phyloP scores from a whole-genome alignment of 2,329 filamentous ascomycete species.

The Allantophomopsis lycopodina region DNA sequence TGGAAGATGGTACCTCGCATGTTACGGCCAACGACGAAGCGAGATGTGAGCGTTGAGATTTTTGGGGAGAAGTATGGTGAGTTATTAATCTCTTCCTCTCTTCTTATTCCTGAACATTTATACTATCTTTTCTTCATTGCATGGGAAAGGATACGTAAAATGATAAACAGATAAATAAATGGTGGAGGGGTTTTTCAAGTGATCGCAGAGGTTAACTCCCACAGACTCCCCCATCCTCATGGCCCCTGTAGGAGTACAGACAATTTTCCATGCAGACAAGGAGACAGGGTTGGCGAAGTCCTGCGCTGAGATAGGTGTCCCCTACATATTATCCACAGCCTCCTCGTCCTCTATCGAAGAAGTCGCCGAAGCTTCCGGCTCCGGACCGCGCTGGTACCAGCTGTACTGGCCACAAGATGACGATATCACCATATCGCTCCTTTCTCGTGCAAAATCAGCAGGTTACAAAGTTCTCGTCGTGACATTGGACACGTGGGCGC shows the following conservation, averaged over 20 bases:
- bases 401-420: constrained; percentile 59
- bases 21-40: constrained; percentile 40
- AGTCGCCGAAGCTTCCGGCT: constrained; percentile 41
- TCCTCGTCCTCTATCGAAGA: constrained; percentile 50
- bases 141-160: too few relatives aligned
- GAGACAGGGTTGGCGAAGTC: constrained; percentile 52
- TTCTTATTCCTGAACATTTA: neutral
- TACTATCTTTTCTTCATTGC: neutral
- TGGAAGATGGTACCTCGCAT: constrained; percentile 48
- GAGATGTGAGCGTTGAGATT: constrained; percentile 35
- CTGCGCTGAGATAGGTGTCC: constrained; percentile 43
- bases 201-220: neutral
- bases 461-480: constrained; percentile 57
- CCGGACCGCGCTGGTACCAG: constrained; percentile 55
- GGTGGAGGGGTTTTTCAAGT: too few relatives aligned
- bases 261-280: constrained; percentile 49
- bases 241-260: constrained; percentile 57
- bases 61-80: constrained; percentile 34
- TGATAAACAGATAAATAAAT: too few relatives aligned
- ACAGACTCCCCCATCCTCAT: constrained; percentile 35
- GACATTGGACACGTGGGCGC: constrained; percentile 57
- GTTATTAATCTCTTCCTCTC: neutral
- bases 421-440: constrained; percentile 48
- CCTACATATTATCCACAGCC: constrained; percentile 56
- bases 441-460: constrained; percentile 42